Percentiles rank a stretch among this genome's conserved stretches.
Evolutionary conservation across 192 early-diverging fungal genomes (phyloP).

Genomic region (Paraglomus brasilianum): DNA sequence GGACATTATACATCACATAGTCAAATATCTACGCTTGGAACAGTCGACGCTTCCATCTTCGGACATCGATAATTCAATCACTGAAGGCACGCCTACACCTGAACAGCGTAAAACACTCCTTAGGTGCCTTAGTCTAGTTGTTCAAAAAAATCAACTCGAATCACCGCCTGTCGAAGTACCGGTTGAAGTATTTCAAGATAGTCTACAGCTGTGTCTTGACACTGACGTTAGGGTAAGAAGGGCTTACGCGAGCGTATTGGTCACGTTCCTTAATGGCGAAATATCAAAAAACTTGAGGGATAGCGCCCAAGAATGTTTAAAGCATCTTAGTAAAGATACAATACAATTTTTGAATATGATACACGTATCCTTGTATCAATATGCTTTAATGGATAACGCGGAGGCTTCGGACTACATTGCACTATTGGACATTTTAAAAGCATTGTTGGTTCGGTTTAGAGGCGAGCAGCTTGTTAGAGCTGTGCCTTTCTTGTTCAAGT

Average conservation of each 20-base stretch:
- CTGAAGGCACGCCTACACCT: conserved; percentile 44
- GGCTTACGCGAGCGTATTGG: conserved; percentile 39
- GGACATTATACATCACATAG: conserved; percentile 54
- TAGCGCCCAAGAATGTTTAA: not conserved
- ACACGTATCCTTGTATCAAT: conserved; percentile 27
- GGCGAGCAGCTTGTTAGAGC: conserved; percentile 46
- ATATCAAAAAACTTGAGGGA: conserved; percentile 14
- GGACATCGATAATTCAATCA: conserved; percentile 6
- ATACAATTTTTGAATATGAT: conserved; percentile 26
- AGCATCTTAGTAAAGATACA: not conserved
- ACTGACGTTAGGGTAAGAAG: conserved; percentile 36
- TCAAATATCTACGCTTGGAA: conserved; percentile 41
- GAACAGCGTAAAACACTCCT: conserved; percentile 44
- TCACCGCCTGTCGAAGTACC: conserved; percentile 37
- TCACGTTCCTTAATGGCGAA: conserved; percentile 42
- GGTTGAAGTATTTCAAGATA: conserved; percentile 40
- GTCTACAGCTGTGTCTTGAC: conserved; percentile 40
- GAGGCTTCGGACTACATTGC: conserved; percentile 14
- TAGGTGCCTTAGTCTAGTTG: conserved; percentile 47
- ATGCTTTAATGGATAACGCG: not conserved
- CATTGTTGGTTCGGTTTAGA: conserved; percentile 13
- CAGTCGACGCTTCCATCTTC: conserved; percentile 23
- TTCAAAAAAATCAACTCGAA: conserved; percentile 41
- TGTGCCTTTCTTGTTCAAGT: conserved; percentile 43
- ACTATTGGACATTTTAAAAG: not conserved